These are phyloP conservation scores for Mycena metata DNA, from an alignment of 768 basidiomycete genomes.

Conservation along the genomic window DNA sequence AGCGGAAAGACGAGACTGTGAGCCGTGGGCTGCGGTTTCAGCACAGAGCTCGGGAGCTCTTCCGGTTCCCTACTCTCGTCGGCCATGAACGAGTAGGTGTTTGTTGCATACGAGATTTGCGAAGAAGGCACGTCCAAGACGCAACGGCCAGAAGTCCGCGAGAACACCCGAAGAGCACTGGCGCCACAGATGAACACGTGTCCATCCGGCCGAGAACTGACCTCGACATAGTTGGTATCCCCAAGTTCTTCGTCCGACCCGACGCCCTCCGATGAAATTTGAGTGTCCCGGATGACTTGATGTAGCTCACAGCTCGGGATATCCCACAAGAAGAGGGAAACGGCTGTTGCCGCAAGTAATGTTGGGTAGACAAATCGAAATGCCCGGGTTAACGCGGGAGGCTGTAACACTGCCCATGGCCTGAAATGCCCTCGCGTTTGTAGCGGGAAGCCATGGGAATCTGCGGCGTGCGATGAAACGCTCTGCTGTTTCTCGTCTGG, in stretches of 20 bases:
- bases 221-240: slow-evolving; percentile 74
- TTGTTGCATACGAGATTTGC: slow-evolving; percentile 50
- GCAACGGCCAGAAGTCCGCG: slow-evolving; percentile 58
- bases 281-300: slow-evolving; percentile 61
- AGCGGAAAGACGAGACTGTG: slow-evolving; percentile 10
- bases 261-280: slow-evolving; percentile 36
- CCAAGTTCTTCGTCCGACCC: slow-evolving; percentile 45
- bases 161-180: slow-evolving; percentile 65
- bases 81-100: slow-evolving; percentile 48
- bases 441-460: slow-evolving; percentile 32
- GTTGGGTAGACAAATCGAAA: slow-evolving; percentile 80
- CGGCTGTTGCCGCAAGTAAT: slow-evolving; percentile 62
- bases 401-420: slow-evolving; percentile 70
- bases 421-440: slow-evolving; percentile 64
- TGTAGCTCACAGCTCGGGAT: slow-evolving; percentile 63
- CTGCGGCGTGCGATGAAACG: slow-evolving; percentile 25
- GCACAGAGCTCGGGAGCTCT: slow-evolving; percentile 23
- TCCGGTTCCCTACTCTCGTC: slow-evolving; percentile 18
- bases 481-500: slow-evolving; percentile 50
- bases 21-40: slow-evolving; percentile 27
- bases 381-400: slow-evolving; percentile 62
- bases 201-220: slow-evolving; percentile 54
- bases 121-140: slow-evolving; percentile 59
- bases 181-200: slow-evolving; percentile 73
- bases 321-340: slow-evolving; percentile 72